Evolutionary conservation across 2,329 filamentous ascomycete species (phyloP).

Genomic region (Zymoseptoria tritici): DNA sequence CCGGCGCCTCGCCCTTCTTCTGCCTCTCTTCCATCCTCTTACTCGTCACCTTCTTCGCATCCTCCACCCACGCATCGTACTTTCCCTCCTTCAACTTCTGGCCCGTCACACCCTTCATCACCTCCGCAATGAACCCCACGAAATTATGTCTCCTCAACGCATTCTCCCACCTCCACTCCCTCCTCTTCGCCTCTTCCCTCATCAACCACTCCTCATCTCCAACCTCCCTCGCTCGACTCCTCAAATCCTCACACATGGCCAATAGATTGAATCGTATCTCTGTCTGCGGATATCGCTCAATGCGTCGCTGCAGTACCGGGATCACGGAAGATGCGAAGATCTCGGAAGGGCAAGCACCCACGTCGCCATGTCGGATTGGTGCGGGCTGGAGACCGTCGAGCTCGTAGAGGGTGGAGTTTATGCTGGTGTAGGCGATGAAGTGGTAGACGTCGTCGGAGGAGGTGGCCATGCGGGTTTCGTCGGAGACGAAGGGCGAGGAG

Average conservation of each 20-base stretch:
- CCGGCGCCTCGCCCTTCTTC: slow-evolving; percentile 33
- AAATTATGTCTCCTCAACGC: slow-evolving; percentile 88
- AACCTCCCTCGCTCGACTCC: slow-evolving; percentile 68
- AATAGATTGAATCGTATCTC: slow-evolving; percentile 96
- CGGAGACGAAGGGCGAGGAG: slow-evolving; percentile 84
- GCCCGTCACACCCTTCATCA: slow-evolving; percentile 77
- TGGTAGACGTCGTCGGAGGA: slow-evolving; percentile 88
- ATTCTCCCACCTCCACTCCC: slow-evolving; percentile 92
- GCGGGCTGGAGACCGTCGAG: slow-evolving; percentile 89
- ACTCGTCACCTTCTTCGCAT: slow-evolving; percentile 54
- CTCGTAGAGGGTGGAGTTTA: slow-evolving; percentile 79
- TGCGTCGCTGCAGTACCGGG: slow-evolving; percentile 74
- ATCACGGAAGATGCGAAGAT: slow-evolving; percentile 76
- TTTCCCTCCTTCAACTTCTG: slow-evolving; percentile 60
- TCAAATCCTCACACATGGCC: slow-evolving; percentile 79
- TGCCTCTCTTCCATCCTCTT: slow-evolving; percentile 41
- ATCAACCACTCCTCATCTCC: slow-evolving; percentile 73
- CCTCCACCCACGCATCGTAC: slow-evolving; percentile 67
- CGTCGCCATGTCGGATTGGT: slow-evolving; percentile 75
- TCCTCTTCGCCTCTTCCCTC: slow-evolving; percentile 74
- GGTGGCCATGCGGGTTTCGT: slow-evolving; percentile 66
- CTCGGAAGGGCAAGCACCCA: slow-evolving; percentile 58
- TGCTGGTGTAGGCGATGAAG: slow-evolving; percentile 88
- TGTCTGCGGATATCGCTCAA: slow-evolving; percentile 72
- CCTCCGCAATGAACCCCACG: slow-evolving; percentile 85